Percentiles rank a stretch among this genome's conserved stretches.
Conservation (phyloP, 2,329 filamentous ascomycete genomes). For the Bipolaris gigantea region DNA sequence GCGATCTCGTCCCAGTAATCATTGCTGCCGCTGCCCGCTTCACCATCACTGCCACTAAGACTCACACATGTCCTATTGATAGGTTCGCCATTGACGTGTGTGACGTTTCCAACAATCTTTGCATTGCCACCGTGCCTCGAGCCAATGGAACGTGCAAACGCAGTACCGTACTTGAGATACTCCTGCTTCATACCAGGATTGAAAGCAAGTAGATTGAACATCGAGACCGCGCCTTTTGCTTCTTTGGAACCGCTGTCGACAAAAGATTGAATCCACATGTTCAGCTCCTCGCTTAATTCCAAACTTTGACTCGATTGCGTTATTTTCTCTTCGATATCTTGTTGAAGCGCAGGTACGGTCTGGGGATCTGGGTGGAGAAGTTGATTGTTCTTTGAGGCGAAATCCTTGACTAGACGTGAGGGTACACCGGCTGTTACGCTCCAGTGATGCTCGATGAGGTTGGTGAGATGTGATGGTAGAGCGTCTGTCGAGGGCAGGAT, state of each 20-base stretch:
- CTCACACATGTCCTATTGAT: conserved; percentile 15
- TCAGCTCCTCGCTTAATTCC: conserved; percentile 57
- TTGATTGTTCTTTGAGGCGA: conserved; percentile 41
- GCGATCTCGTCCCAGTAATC: conserved; percentile 64
- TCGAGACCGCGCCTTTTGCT: conserved; percentile 56
- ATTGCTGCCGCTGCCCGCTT: too few species aligned
- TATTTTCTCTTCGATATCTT: conserved; percentile 11
- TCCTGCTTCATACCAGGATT: conserved; percentile 53
- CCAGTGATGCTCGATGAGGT: conserved; percentile 39
- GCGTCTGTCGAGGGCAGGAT: conserved; percentile 41
- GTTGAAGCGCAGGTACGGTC: conserved; percentile 44
- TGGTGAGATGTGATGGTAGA: conserved; percentile 32
- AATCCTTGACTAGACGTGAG: conserved; percentile 45
- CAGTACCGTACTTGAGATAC: conserved; percentile 62
- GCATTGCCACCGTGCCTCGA: conserved; percentile 58
- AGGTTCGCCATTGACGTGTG: conserved; percentile 28
- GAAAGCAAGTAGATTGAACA: conserved; percentile 67
- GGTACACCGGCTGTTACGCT: conserved; percentile 50
- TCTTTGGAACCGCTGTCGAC: conserved; percentile 15
- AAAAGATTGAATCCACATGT: conserved; percentile 53
- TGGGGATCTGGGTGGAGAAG: conserved; percentile 44
- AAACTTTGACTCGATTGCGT: conserved; percentile 42
- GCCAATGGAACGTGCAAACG: conserved; percentile 55
- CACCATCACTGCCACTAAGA: conserved; percentile 16
- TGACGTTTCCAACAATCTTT: conserved; percentile 64